Evolutionary conservation across 306 rosid genomes (phyloP).

Genomic region (Vicia villosa): DNA sequence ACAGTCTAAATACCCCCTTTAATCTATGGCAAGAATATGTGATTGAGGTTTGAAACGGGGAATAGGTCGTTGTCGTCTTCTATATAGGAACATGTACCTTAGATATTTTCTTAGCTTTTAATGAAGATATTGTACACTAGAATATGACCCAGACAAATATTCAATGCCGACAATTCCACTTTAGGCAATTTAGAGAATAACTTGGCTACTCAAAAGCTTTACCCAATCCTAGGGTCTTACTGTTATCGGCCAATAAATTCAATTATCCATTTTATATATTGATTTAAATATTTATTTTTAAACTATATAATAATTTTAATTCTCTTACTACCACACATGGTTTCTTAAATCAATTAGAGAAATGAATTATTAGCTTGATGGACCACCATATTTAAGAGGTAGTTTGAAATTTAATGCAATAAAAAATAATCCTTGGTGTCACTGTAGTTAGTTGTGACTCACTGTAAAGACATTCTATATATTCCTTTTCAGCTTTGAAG

Average conservation of each 20-base stretch:
- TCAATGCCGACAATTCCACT: neutral
- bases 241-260: neutral
- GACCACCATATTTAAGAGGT: slow-evolving; percentile 52
- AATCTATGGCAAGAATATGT: no score
- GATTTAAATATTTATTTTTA: neutral
- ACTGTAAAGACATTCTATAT: slow-evolving; percentile 55
- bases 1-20: no score
- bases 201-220: slow-evolving; percentile 22
- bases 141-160: slow-evolving; percentile 15
- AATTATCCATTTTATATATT: neutral
- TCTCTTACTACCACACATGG: neutral
- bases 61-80: no score
- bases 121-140: slow-evolving; percentile 22
- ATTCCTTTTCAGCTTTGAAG: no score
- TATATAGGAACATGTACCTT: no score
- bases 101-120: slow-evolving; percentile 22
- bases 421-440: slow-evolving; percentile 39
- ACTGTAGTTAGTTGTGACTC: slow-evolving; percentile 38
- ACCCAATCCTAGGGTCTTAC: neutral
- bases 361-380: slow-evolving; percentile 36
- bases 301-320: neutral
- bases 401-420: slow-evolving; percentile 44
- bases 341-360: neutral
- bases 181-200: slow-evolving; percentile 15
- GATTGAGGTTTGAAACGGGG: no score